phyloP scores from a whole-genome alignment of 805 yeast genomes.

The Teunomyces cretensis region DNA sequence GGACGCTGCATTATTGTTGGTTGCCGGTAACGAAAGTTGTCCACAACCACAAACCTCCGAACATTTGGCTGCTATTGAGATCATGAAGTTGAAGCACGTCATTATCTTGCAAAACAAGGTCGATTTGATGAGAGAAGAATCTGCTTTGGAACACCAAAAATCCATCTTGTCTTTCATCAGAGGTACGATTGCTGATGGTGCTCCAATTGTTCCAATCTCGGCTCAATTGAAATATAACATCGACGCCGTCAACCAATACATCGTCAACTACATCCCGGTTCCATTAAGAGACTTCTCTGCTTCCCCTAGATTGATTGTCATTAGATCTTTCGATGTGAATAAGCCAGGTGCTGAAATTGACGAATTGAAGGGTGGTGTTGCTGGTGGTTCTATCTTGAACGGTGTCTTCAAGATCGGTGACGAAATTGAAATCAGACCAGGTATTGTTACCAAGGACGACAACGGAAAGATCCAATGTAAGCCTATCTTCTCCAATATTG shows the following conservation, averaged over 20 bases:
- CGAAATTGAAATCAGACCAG: conserved; percentile 98
- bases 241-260: conserved; percentile 96
- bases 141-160: conserved; percentile 93
- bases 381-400: conserved; percentile 96
- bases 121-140: conserved; percentile 96
- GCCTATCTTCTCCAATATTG: conserved; percentile 92
- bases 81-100: conserved; percentile 96
- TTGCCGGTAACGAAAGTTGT: conserved; percentile 98
- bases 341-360: conserved; percentile 98
- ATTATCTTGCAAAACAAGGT: conserved; percentile 96
- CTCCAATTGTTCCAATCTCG: conserved; percentile 97
- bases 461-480: conserved; percentile 86
- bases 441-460: conserved; percentile 95
- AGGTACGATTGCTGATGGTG: conserved; percentile 99
- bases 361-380: conserved; percentile 99
- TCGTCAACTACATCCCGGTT: conserved; percentile 92
- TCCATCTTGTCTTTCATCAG: conserved; percentile 88
- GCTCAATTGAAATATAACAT: conserved; percentile 98
- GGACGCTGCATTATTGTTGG: conserved; percentile 96
- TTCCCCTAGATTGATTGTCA: conserved; percentile 92
- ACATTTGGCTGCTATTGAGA: conserved; percentile 98
- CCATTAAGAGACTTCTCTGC: conserved; percentile 95
- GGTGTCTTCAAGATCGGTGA: conserved; percentile 98
- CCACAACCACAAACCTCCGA: conserved; percentile 99
- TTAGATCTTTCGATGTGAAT: conserved; percentile 97